These are phyloP conservation scores for Acanthamoeba divionensis DNA, from an alignment of 208 protist species.

Conservation along the genomic window DNA sequence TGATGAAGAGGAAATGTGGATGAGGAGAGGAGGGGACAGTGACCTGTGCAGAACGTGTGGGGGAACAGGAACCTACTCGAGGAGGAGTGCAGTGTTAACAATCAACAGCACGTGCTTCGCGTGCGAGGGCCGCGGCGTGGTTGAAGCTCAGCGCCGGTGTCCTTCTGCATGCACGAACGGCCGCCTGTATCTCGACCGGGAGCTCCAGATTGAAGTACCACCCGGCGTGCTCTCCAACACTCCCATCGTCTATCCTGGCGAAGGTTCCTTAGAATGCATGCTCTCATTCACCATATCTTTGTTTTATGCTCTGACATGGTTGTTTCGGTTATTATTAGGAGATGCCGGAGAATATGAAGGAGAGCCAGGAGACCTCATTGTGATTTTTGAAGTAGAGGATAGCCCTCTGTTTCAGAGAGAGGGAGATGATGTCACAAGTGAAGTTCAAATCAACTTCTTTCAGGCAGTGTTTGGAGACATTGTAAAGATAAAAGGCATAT, in stretches of 20 bases:
- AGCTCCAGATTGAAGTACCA: constrained; percentile 8
- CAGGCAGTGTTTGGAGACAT: not conserved
- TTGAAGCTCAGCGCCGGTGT: not conserved
- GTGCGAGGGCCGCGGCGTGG: not conserved
- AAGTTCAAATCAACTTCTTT: not conserved
- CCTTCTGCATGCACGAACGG: not conserved
- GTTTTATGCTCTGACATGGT: no score
- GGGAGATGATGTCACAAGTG: not conserved
- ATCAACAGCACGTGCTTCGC: not conserved
- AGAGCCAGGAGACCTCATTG: not conserved
- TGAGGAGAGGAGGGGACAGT: no score
- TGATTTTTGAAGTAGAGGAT: not conserved
- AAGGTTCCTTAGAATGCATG: not conserved
- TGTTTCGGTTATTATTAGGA: no score
- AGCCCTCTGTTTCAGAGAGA: not conserved
- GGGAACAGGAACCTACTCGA: constrained; percentile 14
- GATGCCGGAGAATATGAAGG: constrained; percentile 22
- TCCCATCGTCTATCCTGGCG: not conserved
- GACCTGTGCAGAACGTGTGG: not conserved
- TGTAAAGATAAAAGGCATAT: not conserved
- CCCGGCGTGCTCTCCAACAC: not conserved
- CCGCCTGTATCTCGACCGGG: not conserved
- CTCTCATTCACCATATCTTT: not conserved
- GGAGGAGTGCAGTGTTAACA: not conserved
- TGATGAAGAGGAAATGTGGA: no score